Conservation (phyloP, 179 eudicot genomes). For the Spergularia azorica region DNA sequence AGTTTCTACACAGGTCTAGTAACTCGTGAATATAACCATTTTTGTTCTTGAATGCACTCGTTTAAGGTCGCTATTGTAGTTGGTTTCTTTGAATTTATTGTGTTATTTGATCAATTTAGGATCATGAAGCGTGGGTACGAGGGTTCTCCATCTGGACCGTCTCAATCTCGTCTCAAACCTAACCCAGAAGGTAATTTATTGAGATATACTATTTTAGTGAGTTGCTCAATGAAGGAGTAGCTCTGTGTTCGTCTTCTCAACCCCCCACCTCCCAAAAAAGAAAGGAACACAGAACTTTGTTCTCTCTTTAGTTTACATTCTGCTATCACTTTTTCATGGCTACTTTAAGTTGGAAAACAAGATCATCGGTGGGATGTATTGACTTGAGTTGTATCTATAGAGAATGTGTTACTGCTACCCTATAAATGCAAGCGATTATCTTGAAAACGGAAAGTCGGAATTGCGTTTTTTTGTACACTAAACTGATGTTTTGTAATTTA, state of each 20-base stretch:
- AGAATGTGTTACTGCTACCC: not conserved
- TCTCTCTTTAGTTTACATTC: not conserved
- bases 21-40: no score
- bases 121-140: constrained; percentile 77
- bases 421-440: not conserved
- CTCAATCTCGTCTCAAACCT: constrained; percentile 65
- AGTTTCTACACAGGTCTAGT: no score
- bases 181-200: constrained; percentile 65
- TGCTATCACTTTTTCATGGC: not conserved
- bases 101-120: constrained; percentile 1
- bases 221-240: not conserved
- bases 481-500: constrained; percentile 24
- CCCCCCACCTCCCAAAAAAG: not conserved
- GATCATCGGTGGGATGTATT: not conserved
- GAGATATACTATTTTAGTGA: not conserved
- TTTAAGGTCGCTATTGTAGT: not conserved
- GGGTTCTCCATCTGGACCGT: constrained; percentile 69
- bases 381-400: not conserved
- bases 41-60: not conserved
- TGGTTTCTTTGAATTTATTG: not conserved
- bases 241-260: not conserved
- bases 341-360: not conserved
- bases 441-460: not conserved
- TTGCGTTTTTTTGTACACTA: not conserved
- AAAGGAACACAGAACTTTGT: not conserved